phyloP scores from a whole-genome alignment of 2,329 filamentous ascomycete genomes.

The Ramularia endophylla region DNA sequence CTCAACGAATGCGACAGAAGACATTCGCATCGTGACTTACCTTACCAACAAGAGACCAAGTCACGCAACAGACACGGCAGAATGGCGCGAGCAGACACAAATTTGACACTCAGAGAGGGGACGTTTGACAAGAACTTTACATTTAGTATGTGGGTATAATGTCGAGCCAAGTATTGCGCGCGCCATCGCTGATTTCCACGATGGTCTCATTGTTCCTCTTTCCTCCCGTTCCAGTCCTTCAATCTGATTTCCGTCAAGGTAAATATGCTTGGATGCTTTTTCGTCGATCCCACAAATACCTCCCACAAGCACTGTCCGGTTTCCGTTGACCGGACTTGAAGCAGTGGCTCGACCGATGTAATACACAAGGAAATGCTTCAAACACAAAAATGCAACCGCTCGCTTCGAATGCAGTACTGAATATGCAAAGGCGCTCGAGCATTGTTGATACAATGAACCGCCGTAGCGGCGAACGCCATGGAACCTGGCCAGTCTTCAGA shows the following conservation, averaged over 20 bases:
- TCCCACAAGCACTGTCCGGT: too few species aligned
- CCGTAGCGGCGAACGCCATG: constrained; percentile 2
- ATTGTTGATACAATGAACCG: constrained; percentile 22
- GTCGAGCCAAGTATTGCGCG: constrained; percentile 3
- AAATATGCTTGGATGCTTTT: constrained; percentile 12
- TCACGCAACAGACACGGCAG: too few species aligned
- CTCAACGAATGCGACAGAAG: too few species aligned
- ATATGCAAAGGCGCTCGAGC: constrained; percentile 24
- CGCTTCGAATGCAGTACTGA: constrained; percentile 28
- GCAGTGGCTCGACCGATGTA: constrained; percentile 7
- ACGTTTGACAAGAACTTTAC: too few species aligned
- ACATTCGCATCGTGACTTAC: too few species aligned
- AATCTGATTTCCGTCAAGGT: constrained; percentile 10
- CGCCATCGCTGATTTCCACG: constrained; percentile 4
- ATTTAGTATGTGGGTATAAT: too few species aligned
- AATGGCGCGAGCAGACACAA: too few species aligned
- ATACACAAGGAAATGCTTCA: constrained; percentile 24
- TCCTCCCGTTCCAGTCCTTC: neutral
- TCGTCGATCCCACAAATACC: neutral
- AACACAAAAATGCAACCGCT: constrained; percentile 28
- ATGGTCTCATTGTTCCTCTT: constrained; percentile 7
- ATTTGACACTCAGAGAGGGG: too few species aligned
- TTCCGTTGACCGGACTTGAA: too few species aligned
- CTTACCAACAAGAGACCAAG: too few species aligned
- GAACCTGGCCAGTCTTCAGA: neutral